Evolutionary conservation across 2,329 filamentous ascomycete species (phyloP), one percentile per base, ranked within the genome.

Genomic region (Sporothrix humicola): DNA sequence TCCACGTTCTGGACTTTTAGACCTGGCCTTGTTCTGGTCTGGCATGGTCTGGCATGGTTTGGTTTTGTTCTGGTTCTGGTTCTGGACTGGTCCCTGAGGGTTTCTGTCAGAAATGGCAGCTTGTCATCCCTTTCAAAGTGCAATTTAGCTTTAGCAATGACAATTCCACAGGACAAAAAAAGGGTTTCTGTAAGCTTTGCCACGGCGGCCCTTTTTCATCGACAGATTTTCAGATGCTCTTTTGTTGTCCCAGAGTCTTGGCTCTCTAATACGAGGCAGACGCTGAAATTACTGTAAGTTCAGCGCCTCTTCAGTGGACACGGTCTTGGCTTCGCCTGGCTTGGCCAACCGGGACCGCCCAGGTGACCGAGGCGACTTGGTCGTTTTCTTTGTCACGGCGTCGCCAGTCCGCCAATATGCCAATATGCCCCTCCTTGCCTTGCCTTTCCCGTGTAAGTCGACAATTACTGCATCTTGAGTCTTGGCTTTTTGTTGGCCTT

Each of bases 1-100:
- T 63, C 3, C 31, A 44, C 58, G 58, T 44, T 63, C 58, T 63
- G 58, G 58, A 37, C 58, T 17, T 54, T 17, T 37, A 37, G 58
- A 5, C 58, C 8, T 37, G 17, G 31, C 42, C 9, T 26, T 26
- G 9, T 52, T 52, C 48, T 52, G 13, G 13, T 10, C 3, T 26
- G 1, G 52, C n/a, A 23, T 12, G 15, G 50, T 37, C 15, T 61
- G 31, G 58, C 58, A 61, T 15, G 17, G 23, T 7, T 7, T 37
- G 31, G 31, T 37, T 37, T 37, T 37, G 31, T 37, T 37, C 7
- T 37, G 31, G 31, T 37, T 37, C 7, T 37, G 31, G 31, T 37
- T 37, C 31, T 37, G 31, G 31, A 37, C 31, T 7, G 31, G 31
- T 37, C 31, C 31, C 31, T 7, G 31, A 37, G 31, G 31, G 31